Evolutionary conservation across 345 rosid species (phyloP), one percentile per base, ranked within the genome.

Genomic region (Melaleuca quinquenervia): DNA sequence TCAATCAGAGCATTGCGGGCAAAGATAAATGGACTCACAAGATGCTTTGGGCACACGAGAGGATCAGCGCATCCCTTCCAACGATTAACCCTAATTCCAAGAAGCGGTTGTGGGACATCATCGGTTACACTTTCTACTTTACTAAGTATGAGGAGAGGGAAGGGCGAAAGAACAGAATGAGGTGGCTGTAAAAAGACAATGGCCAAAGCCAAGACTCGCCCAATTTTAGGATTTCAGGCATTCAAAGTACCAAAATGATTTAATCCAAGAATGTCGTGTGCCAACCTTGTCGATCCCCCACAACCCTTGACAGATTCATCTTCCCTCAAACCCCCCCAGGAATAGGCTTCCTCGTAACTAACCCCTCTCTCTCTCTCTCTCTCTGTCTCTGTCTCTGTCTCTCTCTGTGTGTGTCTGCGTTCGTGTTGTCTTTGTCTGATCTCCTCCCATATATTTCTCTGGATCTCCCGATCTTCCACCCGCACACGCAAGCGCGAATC

Each of bases 361-460:
- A 64, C 44, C 6, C 3, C 7, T 41, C 11, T 15, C 41, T 18
- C 75, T 62, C 75, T 26, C 64, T 56, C 16, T 5, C 4, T 6
- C 36, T 60, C 41, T 62, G n/a, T n/a, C n/a, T n/a, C n/a, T n/a
- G n/a, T n/a, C 41, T 27, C 41, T 22, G n/a, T 5, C 24, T 24
- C 27, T 55, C 60, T 58, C 70, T n/a, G 70, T 52, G 41, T 41
- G 41, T 2, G 41, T 52, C 53, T 15, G 53, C 16, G 53, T 52
- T 52, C 6, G 53, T 52, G 53, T 52, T 15, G 53, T 52, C 53
- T 52, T 52, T 50, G 16, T 64, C 41, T 32, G 27, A 45, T 70
- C 83, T 51, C 13, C 80, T 86, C 84, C 80, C 91, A 70, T 88
- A 88, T 88, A 90, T 93, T 87, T 89, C 91, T 93, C 95, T 85